A percentile compares a stretch with the other conserved stretches of the same genome.
These are phyloP conservation scores for Boletus subparvulus DNA, from an alignment of 768 basidiomycete genomes.

Conservation along the genomic window DNA sequence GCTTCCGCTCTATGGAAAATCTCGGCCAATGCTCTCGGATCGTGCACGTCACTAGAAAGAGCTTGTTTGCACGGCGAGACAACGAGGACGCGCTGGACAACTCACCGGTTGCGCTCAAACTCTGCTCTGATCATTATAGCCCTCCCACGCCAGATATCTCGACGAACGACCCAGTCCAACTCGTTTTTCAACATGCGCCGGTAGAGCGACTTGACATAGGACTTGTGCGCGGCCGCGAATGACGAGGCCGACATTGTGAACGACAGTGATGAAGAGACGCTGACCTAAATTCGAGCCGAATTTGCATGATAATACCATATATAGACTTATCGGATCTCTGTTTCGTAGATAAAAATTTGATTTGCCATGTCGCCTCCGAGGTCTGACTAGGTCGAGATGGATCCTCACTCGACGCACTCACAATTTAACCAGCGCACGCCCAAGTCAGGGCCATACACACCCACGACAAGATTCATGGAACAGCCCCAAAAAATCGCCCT, in stretches of 20 bases:
- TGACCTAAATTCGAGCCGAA: not conserved
- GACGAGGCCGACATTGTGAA: conserved; percentile 52
- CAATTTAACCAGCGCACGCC: conserved; percentile 76
- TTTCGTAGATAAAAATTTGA: not conserved
- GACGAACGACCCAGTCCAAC: conserved; percentile 84
- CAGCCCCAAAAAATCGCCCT: conserved; percentile 39
- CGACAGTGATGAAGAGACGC: not conserved
- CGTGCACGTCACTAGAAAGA: conserved; percentile 65
- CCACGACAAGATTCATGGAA: conserved; percentile 47
- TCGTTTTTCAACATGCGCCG: conserved; percentile 82
- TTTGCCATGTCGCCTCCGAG: not conserved
- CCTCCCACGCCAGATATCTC: conserved; percentile 83
- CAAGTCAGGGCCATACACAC: conserved; percentile 59
- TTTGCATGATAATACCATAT: conserved; percentile 19
- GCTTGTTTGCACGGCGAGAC: not conserved
- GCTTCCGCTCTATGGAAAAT: conserved; percentile 82
- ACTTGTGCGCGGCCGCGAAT: conserved; percentile 73
- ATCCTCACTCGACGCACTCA: conserved; percentile 71
- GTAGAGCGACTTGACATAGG: conserved; percentile 91
- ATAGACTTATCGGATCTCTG: conserved; percentile 1
- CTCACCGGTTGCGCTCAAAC: conserved; percentile 89
- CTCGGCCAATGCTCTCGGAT: conserved; percentile 77
- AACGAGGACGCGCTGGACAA: conserved; percentile 15
- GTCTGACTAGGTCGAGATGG: conserved; percentile 45
- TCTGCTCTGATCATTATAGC: conserved; percentile 87